Conservation (phyloP, 176 grass and related monocot species). For the Triticum dicoccoides region DNA sequence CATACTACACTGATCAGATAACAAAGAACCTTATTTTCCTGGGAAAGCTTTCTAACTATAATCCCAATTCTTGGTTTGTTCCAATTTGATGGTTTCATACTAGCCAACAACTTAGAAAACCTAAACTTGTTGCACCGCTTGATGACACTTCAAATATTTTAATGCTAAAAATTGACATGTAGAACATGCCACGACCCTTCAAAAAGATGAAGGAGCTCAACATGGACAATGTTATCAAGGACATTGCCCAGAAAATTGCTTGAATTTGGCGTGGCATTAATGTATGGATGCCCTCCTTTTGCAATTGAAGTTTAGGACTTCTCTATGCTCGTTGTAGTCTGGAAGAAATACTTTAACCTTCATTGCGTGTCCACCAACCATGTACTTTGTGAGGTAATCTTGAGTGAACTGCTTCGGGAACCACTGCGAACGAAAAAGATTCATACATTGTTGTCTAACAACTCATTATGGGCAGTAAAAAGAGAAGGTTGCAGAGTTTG, state of each 20-base stretch:
- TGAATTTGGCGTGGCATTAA: constrained; percentile 11
- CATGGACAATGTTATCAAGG: constrained; percentile 74
- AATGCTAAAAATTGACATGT: constrained; percentile 19
- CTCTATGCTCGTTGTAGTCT: too few species aligned
- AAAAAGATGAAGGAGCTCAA: constrained; percentile 64
- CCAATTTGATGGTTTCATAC: background rate
- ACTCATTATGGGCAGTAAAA: too few species aligned
- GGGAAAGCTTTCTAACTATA: background rate
- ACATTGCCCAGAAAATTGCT: constrained; percentile 60
- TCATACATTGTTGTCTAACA: too few species aligned
- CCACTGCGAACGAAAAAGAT: too few species aligned
- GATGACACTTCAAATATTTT: background rate
- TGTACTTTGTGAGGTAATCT: too few species aligned
- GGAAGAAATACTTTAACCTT: too few species aligned
- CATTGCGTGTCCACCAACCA: too few species aligned
- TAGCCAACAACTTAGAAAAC: background rate
- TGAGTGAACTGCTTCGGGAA: too few species aligned
- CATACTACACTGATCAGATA: background rate
- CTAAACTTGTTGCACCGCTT: background rate
- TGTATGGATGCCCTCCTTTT: background rate
- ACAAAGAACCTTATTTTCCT: background rate
- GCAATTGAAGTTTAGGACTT: background rate
- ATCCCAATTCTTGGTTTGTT: background rate
- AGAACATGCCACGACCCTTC: constrained; percentile 82
- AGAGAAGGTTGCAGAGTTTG: too few species aligned